These are phyloP conservation scores for Ophiocordyceps camponoti-rufipedis DNA, from an alignment of 2,329 filamentous ascomycete genomes.

Conservation along the genomic window DNA sequence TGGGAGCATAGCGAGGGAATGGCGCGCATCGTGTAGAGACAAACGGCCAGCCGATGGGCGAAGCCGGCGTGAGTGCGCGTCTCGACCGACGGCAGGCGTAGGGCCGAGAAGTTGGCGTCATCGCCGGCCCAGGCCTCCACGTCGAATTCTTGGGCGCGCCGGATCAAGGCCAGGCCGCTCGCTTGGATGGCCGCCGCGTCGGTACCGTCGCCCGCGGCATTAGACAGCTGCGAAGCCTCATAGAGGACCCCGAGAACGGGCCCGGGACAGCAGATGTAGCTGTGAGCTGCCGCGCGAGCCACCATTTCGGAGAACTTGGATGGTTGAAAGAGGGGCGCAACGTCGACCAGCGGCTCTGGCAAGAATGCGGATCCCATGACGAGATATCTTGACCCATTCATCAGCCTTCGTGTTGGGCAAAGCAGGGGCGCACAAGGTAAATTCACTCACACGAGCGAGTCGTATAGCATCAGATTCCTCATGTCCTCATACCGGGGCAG, in stretches of 20 bases:
- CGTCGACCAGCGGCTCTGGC: conserved; percentile 11
- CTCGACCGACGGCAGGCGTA: conserved; percentile 15
- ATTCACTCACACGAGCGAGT: conserved; percentile 24
- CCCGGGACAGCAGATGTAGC: conserved; percentile 28
- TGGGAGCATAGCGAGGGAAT: conserved; percentile 12
- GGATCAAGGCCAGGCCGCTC: conserved; percentile 15
- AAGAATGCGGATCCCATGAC: conserved; percentile 26
- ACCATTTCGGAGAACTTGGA: conserved; percentile 19
- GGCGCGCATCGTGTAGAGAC: conserved; percentile 26
- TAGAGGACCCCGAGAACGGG: conserved; percentile 24
- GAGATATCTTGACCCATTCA: conserved; percentile 16
- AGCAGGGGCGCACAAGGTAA: not conserved
- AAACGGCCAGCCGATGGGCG: conserved; percentile 23
- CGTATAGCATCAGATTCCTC: conserved; percentile 26
- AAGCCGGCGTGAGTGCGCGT: conserved; percentile 21
- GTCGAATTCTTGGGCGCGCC: conserved; percentile 20
- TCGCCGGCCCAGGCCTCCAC: conserved; percentile 21
- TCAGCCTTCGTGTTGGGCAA: not conserved
- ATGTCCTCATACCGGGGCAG: conserved; percentile 16
- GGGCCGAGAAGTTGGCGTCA: conserved; percentile 14
- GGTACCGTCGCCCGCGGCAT: conserved; percentile 9
- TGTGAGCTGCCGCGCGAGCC: conserved; percentile 21
- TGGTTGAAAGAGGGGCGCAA: conserved; percentile 16
- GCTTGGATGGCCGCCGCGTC: conserved; percentile 8
- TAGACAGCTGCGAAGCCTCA: conserved; percentile 21